Base-by-base conservation (phyloP, 352 stramenopile species). In the Globisporangium middletonii region DNA sequence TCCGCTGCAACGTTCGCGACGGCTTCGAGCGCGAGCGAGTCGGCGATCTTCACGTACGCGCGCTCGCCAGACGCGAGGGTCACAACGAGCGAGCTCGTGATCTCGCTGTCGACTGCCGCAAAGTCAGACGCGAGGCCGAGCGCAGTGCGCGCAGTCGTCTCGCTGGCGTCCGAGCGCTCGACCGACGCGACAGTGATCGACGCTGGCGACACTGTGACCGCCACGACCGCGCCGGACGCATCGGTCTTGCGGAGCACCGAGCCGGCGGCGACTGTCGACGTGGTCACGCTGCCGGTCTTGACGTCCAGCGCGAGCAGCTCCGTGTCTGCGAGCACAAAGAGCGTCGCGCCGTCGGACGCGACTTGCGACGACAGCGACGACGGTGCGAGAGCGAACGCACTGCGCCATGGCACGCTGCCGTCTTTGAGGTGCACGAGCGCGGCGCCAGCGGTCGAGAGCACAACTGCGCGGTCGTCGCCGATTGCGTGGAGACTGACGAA, bases 401-500 rank as follows among this genome's bases (percentile, higher is more conserved):
- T 47, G 35, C 71, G 67, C 65, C 73, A 72, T 33, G 74, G 53
- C 12, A 90, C 55, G 6, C 66, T 66, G 3, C 79, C 81, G 51
- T 88, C 71, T 51, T 86, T 84, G 53, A 92, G 53, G 45, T 67
- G 69, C 33, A 89, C 52, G 57, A 89, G 73, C n/a, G 67, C 62
- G 7, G 73, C 75, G 43, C 68, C 72, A 2, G 50, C 60, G 0
- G 73, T 77, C 33, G 77, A 77, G 16, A 90, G 33, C 43, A 90
- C 68, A 23, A 81, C 67, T 1, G 63, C 70, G 50, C 72, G 75
- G 46, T 88, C 74, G 15, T 77, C 73, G 13, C 73, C 63, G 19
- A 86, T 54, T 33, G 73, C 60, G 28, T 87, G 72, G 18, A 86
- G 56, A 0, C 66, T 70, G 19, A 59, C 62, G 50, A 87, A 84